Evolutionary conservation across 2,329 filamentous ascomycete species (phyloP).

Genomic region (Phyllosticta paracitricarpa): DNA sequence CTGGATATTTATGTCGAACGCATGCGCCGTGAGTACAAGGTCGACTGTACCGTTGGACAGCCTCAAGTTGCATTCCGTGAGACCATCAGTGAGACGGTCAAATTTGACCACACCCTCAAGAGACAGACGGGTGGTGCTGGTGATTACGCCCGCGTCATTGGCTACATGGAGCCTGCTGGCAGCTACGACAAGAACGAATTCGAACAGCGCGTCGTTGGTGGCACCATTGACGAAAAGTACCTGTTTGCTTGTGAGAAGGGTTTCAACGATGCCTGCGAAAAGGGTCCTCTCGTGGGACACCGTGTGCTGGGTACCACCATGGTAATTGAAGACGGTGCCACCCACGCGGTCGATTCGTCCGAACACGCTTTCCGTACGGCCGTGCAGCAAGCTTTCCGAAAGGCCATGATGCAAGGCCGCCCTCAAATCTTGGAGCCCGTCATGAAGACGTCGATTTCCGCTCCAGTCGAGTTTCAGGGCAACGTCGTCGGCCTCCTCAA

Average conservation of each 20-base stretch:
- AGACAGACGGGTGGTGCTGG: conserved; percentile 93
- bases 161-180: conserved; percentile 80
- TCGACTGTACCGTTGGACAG: conserved; percentile 90
- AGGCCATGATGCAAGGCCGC: conserved; percentile 72
- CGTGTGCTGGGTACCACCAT: conserved; percentile 81
- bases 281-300: conserved; percentile 87
- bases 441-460: conserved; percentile 97
- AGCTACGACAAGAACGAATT: conserved; percentile 68
- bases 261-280: conserved; percentile 71
- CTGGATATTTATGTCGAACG: conserved; percentile 96
- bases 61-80: conserved; percentile 96
- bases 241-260: conserved; percentile 91
- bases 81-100: conserved; percentile 68
- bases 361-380: conserved; percentile 94
- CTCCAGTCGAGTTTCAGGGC: conserved; percentile 95
- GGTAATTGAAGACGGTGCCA: conserved; percentile 92
- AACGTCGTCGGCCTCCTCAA: conserved; percentile 91
- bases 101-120: conserved; percentile 89
- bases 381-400: conserved; percentile 92
- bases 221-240: conserved; percentile 91
- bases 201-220: conserved; percentile 78
- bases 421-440: conserved; percentile 86
- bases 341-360: conserved; percentile 94
- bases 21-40: conserved; percentile 91
- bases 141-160: conserved; percentile 87